Conservation (phyloP, 805 yeast species). For the Saccharomycopsis babjevae region DNA sequence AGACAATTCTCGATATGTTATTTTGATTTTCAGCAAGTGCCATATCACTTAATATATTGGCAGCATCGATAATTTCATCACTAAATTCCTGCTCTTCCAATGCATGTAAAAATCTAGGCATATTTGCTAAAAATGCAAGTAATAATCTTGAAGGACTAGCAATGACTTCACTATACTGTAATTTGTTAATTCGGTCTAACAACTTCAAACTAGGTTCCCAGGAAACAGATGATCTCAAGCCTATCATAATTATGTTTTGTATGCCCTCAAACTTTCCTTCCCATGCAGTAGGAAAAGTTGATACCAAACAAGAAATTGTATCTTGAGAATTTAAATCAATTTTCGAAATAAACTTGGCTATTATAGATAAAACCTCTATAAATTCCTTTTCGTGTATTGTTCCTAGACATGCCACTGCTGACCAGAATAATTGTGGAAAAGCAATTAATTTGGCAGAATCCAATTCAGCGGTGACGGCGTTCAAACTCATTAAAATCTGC, state of each 20-base stretch:
- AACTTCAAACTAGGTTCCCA: conserved; percentile 69
- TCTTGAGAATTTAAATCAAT: conserved; percentile 80
- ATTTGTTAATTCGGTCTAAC: conserved; percentile 55
- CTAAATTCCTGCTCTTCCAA: conserved; percentile 46
- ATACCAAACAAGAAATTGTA: conserved; percentile 69
- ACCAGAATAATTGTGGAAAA: conserved; percentile 94
- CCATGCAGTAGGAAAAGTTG: conserved; percentile 93
- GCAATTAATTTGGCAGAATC: conserved; percentile 69
- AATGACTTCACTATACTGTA: conserved; percentile 66
- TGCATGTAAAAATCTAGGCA: conserved; percentile 81
- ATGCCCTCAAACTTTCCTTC: conserved; percentile 89
- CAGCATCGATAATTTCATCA: conserved; percentile 41
- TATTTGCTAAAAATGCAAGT: conserved; percentile 61
- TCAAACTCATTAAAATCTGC: conserved; percentile 93
- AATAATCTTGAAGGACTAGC: conserved; percentile 62
- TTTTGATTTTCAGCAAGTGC: conserved; percentile 48
- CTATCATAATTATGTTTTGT: conserved; percentile 68
- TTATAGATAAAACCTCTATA: conserved; percentile 72
- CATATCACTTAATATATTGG: conserved; percentile 48
- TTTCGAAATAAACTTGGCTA: conserved; percentile 75
- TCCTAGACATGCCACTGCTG: conserved; percentile 80
- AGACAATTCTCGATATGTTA: conserved; percentile 58
- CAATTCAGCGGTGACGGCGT: conserved; percentile 82
- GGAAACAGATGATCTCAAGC: conserved; percentile 71
- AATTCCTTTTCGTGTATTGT: conserved; percentile 91